These are phyloP conservation scores for Penicillium polonicum DNA, from an alignment of 2,329 filamentous ascomycete genomes.

Conservation along the genomic window DNA sequence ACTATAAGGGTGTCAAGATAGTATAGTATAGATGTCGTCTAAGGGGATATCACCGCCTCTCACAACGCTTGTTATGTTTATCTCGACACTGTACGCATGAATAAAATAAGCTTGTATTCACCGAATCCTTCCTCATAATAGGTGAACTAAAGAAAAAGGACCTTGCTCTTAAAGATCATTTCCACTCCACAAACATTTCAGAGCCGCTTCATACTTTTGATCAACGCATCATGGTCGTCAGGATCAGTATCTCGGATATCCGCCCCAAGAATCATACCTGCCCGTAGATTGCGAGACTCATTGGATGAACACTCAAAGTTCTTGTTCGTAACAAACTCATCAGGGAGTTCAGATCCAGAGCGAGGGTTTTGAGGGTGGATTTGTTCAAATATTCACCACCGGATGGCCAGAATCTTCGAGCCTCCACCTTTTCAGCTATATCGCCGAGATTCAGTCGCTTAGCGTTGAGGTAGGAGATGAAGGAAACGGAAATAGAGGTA, in stretches of 20 bases:
- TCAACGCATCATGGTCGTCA: neutral
- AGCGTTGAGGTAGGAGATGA: conserved; percentile 19
- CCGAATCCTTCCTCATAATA: neutral
- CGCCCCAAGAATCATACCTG: conserved; percentile 4
- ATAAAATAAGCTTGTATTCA: neutral
- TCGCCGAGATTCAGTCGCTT: neutral
- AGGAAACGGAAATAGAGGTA: conserved; percentile 26
- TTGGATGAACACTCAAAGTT: conserved; percentile 2
- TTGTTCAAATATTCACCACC: conserved; percentile 10
- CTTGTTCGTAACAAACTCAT: conserved; percentile 3
- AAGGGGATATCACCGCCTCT: too few relatives aligned
- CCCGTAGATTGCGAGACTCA: neutral
- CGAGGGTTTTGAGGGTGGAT: conserved; percentile 9
- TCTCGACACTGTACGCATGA: neutral
- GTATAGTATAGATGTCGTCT: too few relatives aligned
- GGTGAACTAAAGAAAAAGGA: neutral
- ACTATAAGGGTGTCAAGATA: neutral
- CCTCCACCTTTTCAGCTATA: conserved; percentile 3
- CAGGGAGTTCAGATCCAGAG: conserved; percentile 13
- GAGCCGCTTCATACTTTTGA: neutral
- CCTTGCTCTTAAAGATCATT: neutral
- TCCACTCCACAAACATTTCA: conserved; percentile 1
- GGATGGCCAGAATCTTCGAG: conserved; percentile 12
- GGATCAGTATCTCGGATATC: neutral
- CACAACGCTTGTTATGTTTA: too few relatives aligned